Evolutionary conservation across 169 alveolate genomes (phyloP).

Genomic region (Cryptosporidium sp.): DNA sequence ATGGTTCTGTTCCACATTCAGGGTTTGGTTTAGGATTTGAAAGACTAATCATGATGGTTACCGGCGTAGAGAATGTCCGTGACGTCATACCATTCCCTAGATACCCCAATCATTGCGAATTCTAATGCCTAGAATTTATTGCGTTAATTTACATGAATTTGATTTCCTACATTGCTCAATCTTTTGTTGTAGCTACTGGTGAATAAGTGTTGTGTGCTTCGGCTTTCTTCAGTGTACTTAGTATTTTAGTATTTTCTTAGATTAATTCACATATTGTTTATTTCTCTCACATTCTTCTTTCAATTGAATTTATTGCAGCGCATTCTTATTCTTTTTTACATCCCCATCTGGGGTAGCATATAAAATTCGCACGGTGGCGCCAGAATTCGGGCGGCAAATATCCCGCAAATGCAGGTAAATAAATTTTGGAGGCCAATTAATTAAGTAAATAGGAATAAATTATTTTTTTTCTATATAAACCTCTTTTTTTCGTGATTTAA

Average conservation of each 20-base stretch:
- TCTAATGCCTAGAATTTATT: conserved; percentile 80
- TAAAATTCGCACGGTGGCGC: not conserved
- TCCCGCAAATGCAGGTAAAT: conserved; percentile 41
- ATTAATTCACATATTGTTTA: no score
- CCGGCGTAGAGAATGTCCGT: conserved; percentile 98
- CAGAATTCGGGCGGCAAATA: not conserved
- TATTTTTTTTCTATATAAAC: not conserved
- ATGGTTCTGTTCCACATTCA: conserved; percentile 97
- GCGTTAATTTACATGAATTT: not conserved
- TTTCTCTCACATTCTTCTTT: not conserved
- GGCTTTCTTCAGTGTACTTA: not conserved
- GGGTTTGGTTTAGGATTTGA: conserved; percentile 99
- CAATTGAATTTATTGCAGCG: not conserved
- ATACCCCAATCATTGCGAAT: conserved; percentile 95
- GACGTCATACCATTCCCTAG: conserved; percentile 99
- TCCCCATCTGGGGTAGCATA: not conserved
- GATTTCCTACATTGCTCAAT: no score
- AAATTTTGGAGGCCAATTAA: conserved; percentile 8
- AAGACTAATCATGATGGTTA: conserved; percentile 96
- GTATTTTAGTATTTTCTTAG: not conserved
- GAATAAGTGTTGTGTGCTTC: not conserved
- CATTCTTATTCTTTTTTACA: no score
- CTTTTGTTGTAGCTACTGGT: not conserved
- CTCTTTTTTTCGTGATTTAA: not conserved
- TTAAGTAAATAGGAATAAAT: not conserved